These are phyloP conservation scores for Aphanomyces astaci DNA, from an alignment of 352 stramenopile species.

Conservation along the genomic window DNA sequence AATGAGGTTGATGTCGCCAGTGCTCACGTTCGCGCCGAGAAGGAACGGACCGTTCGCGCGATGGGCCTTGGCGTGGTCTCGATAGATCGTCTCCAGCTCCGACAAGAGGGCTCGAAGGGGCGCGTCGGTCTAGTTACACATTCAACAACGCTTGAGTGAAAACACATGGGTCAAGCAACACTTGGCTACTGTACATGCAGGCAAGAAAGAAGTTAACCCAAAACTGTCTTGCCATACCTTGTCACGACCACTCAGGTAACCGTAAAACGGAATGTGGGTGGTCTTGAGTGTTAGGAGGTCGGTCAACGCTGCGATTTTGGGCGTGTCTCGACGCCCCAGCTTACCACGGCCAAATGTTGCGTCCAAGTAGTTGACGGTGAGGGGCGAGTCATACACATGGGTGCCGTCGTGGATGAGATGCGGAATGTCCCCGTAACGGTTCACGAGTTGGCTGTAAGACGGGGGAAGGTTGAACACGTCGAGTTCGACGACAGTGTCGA, in stretches of 20 bases:
- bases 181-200: no score
- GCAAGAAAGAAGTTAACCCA: no score
- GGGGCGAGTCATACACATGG: background rate
- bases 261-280: background rate
- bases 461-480: background rate
- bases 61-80: background rate
- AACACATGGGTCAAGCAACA: no score
- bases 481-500: background rate
- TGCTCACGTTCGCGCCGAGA: background rate
- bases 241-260: background rate
- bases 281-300: background rate
- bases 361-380: constrained; percentile 12
- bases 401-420: background rate
- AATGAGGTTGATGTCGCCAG: constrained; percentile 10
- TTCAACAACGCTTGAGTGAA: no score
- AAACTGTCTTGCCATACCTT: background rate
- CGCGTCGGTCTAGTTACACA: no score
- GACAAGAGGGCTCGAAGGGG: background rate
- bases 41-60: constrained; percentile 9
- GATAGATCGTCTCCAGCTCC: constrained; percentile 7
- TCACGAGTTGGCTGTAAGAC: constrained; percentile 1
- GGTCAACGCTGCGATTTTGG: background rate
- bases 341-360: constrained; percentile 1
- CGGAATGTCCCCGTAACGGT: background rate
- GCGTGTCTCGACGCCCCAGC: background rate